Percentiles rank a stretch among this genome's conserved stretches.
Evolutionary conservation across 2,329 filamentous ascomycete species (phyloP).

Genomic region (Aspergillus fumigatiaffinis): DNA sequence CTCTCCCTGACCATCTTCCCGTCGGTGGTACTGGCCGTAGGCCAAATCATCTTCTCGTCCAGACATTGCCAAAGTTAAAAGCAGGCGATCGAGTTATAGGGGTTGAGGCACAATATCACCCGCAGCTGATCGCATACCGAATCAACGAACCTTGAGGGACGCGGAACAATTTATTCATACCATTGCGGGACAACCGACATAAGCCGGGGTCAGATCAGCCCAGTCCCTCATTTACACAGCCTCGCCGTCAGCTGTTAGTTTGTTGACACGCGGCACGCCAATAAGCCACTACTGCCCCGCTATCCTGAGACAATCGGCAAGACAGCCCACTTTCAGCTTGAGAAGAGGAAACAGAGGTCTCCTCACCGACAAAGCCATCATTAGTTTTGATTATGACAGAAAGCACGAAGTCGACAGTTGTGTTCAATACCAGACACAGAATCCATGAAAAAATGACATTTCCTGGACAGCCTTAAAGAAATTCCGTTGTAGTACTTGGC

Average conservation of each 20-base stretch:
- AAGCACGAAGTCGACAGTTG: neutral
- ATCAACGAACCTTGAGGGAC: neutral
- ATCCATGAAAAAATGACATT: neutral
- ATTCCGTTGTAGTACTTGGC: neutral
- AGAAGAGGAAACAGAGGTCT: neutral
- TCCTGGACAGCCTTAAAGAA: neutral
- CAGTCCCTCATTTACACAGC: neutral
- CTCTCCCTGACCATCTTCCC: slow-evolving; percentile 18
- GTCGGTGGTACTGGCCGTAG: slow-evolving; percentile 49
- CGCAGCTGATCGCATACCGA: neutral
- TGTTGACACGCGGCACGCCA: neutral
- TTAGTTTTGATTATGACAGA: neutral
- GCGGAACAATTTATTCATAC: neutral
- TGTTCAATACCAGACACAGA: neutral
- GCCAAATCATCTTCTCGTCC: slow-evolving; percentile 50
- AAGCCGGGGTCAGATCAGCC: neutral
- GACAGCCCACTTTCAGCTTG: neutral
- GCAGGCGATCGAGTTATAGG: neutral
- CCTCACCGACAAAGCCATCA: neutral
- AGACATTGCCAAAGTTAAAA: slow-evolving; percentile 26
- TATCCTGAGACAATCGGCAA: neutral
- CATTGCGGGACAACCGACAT: neutral
- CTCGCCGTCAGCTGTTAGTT: neutral
- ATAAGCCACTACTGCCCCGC: neutral
- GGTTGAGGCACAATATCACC: neutral